Base-by-base conservation (phyloP, 768 basidiomycete genomes). In the Suillus occidentalis region DNA sequence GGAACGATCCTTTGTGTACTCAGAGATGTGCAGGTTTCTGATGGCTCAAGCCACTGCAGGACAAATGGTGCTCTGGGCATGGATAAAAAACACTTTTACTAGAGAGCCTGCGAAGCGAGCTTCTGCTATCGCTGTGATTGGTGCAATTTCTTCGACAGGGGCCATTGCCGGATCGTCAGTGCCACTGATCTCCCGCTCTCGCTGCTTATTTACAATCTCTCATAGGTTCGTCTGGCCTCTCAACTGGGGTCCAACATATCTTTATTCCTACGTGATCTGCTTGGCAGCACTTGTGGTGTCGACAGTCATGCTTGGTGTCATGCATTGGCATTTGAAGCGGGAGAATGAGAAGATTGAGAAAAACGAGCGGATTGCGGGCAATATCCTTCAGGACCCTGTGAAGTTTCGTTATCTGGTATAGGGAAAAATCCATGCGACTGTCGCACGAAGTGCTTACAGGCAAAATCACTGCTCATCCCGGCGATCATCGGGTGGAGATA, bases 41-140 rank as follows among this genome's bases (percentile, higher is more conserved):
- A 87, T 90, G 85, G 86, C 88, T 4, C 85, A 87, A 69, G 84
- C 84, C 1, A 89, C 89, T 71, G 82, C 86, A 1, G 90, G 84
- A 5, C 89, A 88, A 73, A 85, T 91, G 66, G 82, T 82, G 64
- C 86, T 90, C n/a, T 65, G 52, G 34, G 64, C 47, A 13, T 82
- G 81, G 84, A 77, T 84, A 58, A 79, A 79, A 53, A 83, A 80
- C 64, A 78, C 81, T 7, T 80, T 95, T 74, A 85, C 91, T 37
- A 85, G 88, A 22, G 88, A 92, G 20, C 86, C 92, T 2, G 85
- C 88, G 22, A 94, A 94, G 75, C 87, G 94, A 13, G 90, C 92
- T 6, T 88, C 93, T 18, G 89, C 89, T 14, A 80, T 95, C 40
- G 92, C 91, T 1, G 75, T 90, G 63, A 86, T 93, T 70, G 92